Conservation (phyloP, 2,329 filamentous ascomycete species). For the Gaeumannomyces tritici region DNA sequence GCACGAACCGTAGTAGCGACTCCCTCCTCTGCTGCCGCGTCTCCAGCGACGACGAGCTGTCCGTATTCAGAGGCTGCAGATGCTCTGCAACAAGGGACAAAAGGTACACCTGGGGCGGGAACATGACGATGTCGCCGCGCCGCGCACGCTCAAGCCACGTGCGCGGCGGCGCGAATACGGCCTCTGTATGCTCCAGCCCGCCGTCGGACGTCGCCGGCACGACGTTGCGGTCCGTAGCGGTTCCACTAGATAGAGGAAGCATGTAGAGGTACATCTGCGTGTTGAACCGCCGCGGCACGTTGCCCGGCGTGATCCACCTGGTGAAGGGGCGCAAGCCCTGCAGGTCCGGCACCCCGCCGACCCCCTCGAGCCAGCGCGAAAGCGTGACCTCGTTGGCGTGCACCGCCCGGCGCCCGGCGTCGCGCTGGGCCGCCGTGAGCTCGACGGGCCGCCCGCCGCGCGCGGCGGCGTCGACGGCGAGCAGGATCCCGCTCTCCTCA, state of each 20-base stretch:
- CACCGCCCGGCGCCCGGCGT: constrained; percentile 57
- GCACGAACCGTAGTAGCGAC: not conserved
- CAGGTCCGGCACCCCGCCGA: constrained; percentile 45
- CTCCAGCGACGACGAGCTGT: constrained; percentile 13
- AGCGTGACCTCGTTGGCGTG: constrained; percentile 61
- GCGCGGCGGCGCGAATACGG: constrained; percentile 62
- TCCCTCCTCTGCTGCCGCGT: constrained; percentile 16
- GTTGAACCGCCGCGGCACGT: constrained; percentile 67
- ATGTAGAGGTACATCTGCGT: constrained; percentile 98
- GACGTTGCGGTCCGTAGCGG: constrained; percentile 35
- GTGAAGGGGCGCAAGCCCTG: constrained; percentile 73
- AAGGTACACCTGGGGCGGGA: constrained; percentile 81
- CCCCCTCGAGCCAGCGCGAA: constrained; percentile 46
- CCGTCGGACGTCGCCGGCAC: constrained; percentile 60
- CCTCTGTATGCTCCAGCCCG: constrained; percentile 50
- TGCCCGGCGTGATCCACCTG: constrained; percentile 77
- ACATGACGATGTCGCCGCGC: constrained; percentile 65
- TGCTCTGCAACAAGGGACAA: constrained; percentile 48
- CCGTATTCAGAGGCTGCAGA: constrained; percentile 24
- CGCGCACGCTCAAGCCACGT: constrained; percentile 59
- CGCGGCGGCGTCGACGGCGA: constrained; percentile 44
- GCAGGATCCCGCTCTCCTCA: constrained; percentile 84
- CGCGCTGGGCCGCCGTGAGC: constrained; percentile 48
- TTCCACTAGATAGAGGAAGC: constrained; percentile 44
- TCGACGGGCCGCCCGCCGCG: constrained; percentile 41